Evolutionary conservation across 2,329 filamentous ascomycete genomes (phyloP), one percentile per base, ranked within the genome.

Genomic region (Alternaria postmessia): DNA sequence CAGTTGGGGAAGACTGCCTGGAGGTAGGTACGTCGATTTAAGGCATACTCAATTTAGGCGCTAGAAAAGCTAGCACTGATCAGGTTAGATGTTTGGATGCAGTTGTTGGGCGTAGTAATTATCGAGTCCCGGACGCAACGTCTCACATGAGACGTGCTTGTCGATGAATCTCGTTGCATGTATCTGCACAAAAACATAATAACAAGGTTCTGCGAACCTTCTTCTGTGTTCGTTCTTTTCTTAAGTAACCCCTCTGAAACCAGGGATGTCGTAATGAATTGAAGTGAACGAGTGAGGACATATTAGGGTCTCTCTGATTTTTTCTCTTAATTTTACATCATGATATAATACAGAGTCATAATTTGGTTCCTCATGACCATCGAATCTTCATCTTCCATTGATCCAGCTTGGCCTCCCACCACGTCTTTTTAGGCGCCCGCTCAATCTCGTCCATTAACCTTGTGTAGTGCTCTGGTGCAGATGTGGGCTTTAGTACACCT

Each of bases 351-450:
- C 53, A 61, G 7, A 22, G 28, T 49, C 48, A 18, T 57, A 24
- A 28, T 3, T 24, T 44, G 38, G 4, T 48, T 20, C 28, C 18
- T 54, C 63, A 78, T 59, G 68, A 57, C 69, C 72, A 78, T 42
- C 77, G 63, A 53, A 79, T 71, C 69, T 76, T 76, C 65, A 71
- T 73, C 68, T 75, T 78, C 77, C 75, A 79, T 64, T 75, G 67
- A 24, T 78, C 75, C 36, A 76, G 20, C 57, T 72, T 77, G 5
- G 75, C 69, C 66, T 71, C 54, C 65, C 70, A 71, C 77, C 76
- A 79, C 22, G 64, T 71, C 67, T 76, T 75, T 22, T 64, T 63
- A 7, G 77, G 77, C 52, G 76, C 77, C 8, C 65, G 41, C 59
- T 74, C 73, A 58, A 79, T 75, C 65, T 79, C 77, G 12, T 62